phyloP scores from a whole-genome alignment of 257 asterid genomes.

The Vinca minor region DNA sequence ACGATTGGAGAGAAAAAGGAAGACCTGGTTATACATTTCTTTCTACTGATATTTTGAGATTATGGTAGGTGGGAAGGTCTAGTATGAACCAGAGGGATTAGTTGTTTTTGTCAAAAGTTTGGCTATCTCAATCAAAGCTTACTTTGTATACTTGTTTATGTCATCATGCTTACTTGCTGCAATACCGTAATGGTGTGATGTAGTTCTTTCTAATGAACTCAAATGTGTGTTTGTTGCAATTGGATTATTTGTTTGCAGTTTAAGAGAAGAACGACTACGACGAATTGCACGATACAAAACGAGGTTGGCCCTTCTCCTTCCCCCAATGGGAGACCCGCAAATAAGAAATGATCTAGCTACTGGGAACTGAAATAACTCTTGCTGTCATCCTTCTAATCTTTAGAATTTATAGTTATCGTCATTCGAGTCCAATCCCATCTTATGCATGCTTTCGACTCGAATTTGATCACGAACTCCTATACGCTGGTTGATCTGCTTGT shows the following conservation, averaged over 20 bases:
- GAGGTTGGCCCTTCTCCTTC: slow-evolving; percentile 75
- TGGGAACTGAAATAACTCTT: slow-evolving; percentile 31
- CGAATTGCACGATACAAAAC: slow-evolving; percentile 73
- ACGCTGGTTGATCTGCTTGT: slow-evolving; percentile 2
- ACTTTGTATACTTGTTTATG: not conserved
- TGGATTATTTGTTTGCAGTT: slow-evolving; percentile 39
- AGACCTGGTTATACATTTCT: not conserved
- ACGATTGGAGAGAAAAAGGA: not conserved
- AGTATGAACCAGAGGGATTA: not conserved
- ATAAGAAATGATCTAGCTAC: slow-evolving; percentile 44
- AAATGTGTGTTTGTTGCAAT: not conserved
- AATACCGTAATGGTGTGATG: not conserved
- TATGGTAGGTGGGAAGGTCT: not conserved
- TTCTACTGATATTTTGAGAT: not conserved
- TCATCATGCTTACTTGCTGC: not conserved
- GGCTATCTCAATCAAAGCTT: too few relatives aligned
- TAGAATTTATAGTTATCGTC: not conserved
- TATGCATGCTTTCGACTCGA: not conserved
- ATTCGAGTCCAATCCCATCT: not conserved
- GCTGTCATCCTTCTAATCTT: not conserved
- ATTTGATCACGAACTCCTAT: not conserved
- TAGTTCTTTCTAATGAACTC: not conserved
- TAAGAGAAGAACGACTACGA: slow-evolving; percentile 67
- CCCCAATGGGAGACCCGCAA: slow-evolving; percentile 72
- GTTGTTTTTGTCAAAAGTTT: not conserved